Conservation (phyloP, 768 basidiomycete genomes). For the Imleria badia region DNA sequence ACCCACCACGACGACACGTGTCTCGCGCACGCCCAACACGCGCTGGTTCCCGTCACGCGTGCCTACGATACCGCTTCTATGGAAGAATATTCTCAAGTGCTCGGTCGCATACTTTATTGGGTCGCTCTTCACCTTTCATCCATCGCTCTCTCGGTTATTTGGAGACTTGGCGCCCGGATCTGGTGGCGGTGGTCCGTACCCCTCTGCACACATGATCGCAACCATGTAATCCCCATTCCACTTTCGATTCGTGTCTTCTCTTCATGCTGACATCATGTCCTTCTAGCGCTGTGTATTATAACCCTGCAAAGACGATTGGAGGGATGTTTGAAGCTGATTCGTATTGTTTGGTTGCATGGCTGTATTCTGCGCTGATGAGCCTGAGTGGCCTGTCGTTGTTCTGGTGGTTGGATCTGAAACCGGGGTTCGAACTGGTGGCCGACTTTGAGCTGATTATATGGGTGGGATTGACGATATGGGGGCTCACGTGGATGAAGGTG, state of each 20-base stretch:
- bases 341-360: constrained; percentile 68
- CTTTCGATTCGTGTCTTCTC: not conserved
- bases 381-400: constrained; percentile 75
- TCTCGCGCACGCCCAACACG: not conserved
- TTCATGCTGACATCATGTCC: constrained; percentile 2
- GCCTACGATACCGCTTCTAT: constrained; percentile 47
- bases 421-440: constrained; percentile 72
- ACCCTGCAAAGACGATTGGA: constrained; percentile 91
- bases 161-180: constrained; percentile 56
- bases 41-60: constrained; percentile 18
- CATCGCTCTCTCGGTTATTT: constrained; percentile 67
- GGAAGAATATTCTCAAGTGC: constrained; percentile 86
- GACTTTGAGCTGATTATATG: constrained; percentile 74
- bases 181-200: constrained; percentile 53
- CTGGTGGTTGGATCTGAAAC: constrained; percentile 71
- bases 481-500: constrained; percentile 87
- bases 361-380: constrained; percentile 73
- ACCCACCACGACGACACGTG: constrained; percentile 5
- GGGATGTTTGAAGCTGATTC: constrained; percentile 91
- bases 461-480: constrained; percentile 81
- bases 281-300: constrained; percentile 77
- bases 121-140: constrained; percentile 90
- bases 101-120: constrained; percentile 86
- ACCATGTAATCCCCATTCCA: constrained; percentile 57
- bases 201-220: constrained; percentile 89